Conservation (phyloP, 2,329 filamentous ascomycete species). For the Penicillium sp. region DNA sequence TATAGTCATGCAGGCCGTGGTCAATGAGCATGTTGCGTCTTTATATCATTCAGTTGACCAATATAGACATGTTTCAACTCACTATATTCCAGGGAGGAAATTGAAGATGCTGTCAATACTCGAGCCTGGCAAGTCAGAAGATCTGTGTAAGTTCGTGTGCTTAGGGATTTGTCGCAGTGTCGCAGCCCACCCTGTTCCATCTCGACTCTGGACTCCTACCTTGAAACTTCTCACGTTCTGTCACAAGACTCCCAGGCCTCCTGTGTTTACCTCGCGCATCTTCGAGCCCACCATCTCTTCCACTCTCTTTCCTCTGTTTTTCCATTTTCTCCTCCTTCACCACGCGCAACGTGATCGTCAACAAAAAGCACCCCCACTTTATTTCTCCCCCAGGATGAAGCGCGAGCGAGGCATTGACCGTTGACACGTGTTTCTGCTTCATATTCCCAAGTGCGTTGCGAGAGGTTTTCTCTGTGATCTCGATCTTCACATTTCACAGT, state of each 20-base stretch:
- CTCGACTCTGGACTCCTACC: neutral
- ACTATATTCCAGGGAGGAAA: neutral
- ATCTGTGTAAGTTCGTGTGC: neutral
- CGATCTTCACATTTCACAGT: neutral
- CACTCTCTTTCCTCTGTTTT: neutral
- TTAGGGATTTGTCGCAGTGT: neutral
- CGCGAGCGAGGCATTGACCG: neutral
- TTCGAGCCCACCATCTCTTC: neutral
- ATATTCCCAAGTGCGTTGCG: neutral
- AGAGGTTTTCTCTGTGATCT: neutral
- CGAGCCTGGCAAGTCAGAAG: neutral
- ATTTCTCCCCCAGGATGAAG: neutral
- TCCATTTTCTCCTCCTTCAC: neutral
- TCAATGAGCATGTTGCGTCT: neutral
- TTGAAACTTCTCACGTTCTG: neutral
- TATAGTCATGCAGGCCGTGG: neutral
- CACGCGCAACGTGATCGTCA: neutral
- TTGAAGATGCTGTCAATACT: neutral
- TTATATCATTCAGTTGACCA: neutral
- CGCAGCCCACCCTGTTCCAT: neutral
- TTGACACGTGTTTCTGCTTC: neutral
- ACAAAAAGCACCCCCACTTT: neutral
- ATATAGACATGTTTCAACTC: neutral
- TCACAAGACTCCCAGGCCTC: neutral
- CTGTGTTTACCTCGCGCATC: neutral